phyloP scores from a whole-genome alignment of 2,329 filamentous ascomycete genomes.

The Phialophora expanda region DNA sequence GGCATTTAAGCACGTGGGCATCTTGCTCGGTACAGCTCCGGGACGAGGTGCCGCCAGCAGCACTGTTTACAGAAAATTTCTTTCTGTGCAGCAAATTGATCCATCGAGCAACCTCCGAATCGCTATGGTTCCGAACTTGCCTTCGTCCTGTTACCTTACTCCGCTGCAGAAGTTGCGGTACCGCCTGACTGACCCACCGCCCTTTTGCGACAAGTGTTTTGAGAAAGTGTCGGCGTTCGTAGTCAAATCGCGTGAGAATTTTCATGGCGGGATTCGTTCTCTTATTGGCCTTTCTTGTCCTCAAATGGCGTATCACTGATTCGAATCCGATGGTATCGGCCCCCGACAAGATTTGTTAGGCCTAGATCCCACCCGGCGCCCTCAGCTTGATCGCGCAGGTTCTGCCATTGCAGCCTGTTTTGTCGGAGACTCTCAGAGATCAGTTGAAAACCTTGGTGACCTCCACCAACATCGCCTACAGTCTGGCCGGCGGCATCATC shows the following conservation, averaged over 20 bases:
- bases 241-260: not conserved
- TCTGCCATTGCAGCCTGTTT: slow-evolving; percentile 27
- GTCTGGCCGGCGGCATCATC: not conserved
- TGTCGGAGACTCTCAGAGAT: slow-evolving; percentile 28
- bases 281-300: slow-evolving; percentile 32
- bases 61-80: not conserved
- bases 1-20: slow-evolving; percentile 11
- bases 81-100: slow-evolving; percentile 4
- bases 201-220: not conserved
- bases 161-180: slow-evolving; percentile 18
- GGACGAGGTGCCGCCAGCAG: not conserved
- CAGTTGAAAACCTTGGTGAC: not conserved
- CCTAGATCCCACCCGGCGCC: slow-evolving; percentile 35
- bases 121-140: not conserved
- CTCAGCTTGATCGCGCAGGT: slow-evolving; percentile 24
- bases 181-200: slow-evolving; percentile 12
- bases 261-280: slow-evolving; percentile 5
- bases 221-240: not conserved
- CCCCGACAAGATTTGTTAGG: slow-evolving; percentile 31
- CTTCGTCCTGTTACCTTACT: slow-evolving; percentile 19
- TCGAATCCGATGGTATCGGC: slow-evolving; percentile 26
- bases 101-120: slow-evolving; percentile 1
- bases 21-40: slow-evolving; percentile 7
- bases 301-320: slow-evolving; percentile 5
- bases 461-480: not conserved